Evolutionary conservation across 2,329 filamentous ascomycete genomes (phyloP), one percentile per base, ranked within the genome.

Genomic region (Westerdykella aurantiaca): DNA sequence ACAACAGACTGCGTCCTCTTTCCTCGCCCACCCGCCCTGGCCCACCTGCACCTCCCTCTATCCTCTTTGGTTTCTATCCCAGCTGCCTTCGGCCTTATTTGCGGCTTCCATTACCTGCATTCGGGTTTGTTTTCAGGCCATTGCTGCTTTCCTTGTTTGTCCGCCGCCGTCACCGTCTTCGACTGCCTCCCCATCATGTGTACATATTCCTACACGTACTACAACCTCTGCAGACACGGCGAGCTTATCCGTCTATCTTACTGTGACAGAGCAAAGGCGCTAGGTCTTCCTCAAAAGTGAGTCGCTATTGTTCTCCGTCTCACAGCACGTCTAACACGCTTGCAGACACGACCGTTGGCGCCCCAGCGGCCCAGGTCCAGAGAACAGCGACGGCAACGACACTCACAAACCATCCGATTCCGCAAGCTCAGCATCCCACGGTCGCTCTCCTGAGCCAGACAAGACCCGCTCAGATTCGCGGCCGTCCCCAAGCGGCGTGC

Each of bases 201-300:
- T 49, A 39, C 52, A 6, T 69, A 66, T 55, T 49, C 51, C 14
- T 67, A 67, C 52, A 45, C 60, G 40, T 66, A 62, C 50, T 63
- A 57, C 43, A 56, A 56, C 5, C 22, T 38, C 18, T 69, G 66
- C 50, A 49, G 46, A 45, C 66, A 69, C 52, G 50, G 47, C 29
- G 57, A 65, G 35, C 39, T 68, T 23, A 56, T 47, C 44, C 54
- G 50, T 41, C 34, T 59, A 43, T 50, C 55, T 41, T 65, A 64
- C 48, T 69, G 66, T 56, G 51, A 58, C 43, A 59, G 49, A 37
- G 56, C 55, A 18, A 57, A 42, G 41, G 47, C 51, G 41, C 53
- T 56, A 6, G 48, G 46, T 37, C 37, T 57, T 31, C 51, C 50
- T 18, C 31, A 51, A 41, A 47, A 35, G 61, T 60, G 55, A 13